Conservation (phyloP, 805 yeast genomes). For the Candida maesae region DNA sequence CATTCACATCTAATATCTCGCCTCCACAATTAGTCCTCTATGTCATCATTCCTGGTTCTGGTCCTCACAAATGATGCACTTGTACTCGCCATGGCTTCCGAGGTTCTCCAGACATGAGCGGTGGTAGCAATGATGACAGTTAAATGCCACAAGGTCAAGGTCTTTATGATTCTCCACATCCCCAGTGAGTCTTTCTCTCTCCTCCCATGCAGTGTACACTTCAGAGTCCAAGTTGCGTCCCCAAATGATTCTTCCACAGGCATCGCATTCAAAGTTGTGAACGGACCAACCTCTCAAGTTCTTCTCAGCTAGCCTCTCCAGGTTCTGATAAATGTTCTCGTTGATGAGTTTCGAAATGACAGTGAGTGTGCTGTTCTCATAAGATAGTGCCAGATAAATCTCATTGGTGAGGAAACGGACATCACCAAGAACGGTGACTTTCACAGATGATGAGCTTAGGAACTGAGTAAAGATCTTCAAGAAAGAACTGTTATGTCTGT, state of each 20-base stretch:
- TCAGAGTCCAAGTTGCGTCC: conserved; percentile 55
- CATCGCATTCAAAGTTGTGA: conserved; percentile 55
- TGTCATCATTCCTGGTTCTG: background rate
- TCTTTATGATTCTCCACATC: conserved; percentile 1
- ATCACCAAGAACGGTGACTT: conserved; percentile 53
- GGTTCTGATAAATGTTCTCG: conserved; percentile 47
- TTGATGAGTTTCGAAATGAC: conserved; percentile 53
- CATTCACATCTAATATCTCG: too few relatives aligned
- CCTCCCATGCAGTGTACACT: conserved; percentile 57
- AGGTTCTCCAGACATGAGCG: conserved; percentile 48
- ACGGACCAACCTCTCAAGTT: conserved; percentile 63
- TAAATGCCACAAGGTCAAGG: conserved; percentile 48
- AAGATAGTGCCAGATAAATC: conserved; percentile 57
- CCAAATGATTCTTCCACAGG: conserved; percentile 72
- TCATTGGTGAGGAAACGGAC: conserved; percentile 58
- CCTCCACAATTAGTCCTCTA: background rate
- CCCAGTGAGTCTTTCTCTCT: conserved; percentile 25
- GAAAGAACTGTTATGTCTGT: conserved; percentile 37
- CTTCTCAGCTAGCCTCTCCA: conserved; percentile 39
- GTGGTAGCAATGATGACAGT: conserved; percentile 68
- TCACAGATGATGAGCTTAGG: conserved; percentile 43
- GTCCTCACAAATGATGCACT: conserved; percentile 40
- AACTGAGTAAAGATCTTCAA: conserved; percentile 52
- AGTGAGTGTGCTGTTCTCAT: conserved; percentile 55
- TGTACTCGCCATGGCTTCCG: conserved; percentile 31